Evolutionary conservation across 352 stramenopile genomes (phyloP).

Genomic region (Globisporangium paddicum): DNA sequence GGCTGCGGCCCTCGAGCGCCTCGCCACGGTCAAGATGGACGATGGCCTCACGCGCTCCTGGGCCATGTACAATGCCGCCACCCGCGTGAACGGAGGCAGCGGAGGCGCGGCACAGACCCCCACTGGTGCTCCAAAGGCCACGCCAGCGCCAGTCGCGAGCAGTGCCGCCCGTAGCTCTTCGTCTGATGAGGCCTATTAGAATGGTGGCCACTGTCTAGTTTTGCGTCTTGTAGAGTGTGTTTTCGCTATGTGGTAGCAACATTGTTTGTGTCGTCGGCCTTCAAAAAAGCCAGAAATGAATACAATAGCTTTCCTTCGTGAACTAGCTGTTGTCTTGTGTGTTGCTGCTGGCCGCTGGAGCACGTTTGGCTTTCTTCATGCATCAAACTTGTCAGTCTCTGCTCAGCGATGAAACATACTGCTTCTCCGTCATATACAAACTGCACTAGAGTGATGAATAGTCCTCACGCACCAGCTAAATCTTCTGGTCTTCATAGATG

Average conservation of each 20-base stretch:
- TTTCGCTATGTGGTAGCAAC: background rate
- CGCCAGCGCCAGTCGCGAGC: background rate
- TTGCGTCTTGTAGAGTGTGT: background rate
- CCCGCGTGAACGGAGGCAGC: slow-evolving; percentile 11
- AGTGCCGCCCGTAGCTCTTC: background rate
- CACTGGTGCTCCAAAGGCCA: background rate
- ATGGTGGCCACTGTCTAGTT: background rate
- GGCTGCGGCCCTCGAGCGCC: slow-evolving; percentile 33
- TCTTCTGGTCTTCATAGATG: too few species aligned
- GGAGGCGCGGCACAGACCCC: background rate
- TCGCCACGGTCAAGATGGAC: slow-evolving; percentile 56
- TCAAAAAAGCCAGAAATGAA: background rate
- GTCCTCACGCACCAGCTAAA: too few species aligned
- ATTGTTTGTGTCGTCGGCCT: background rate
- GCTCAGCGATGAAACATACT: background rate
- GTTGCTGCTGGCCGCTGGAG: background rate
- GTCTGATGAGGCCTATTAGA: background rate
- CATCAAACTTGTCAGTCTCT: background rate
- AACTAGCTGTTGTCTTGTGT: background rate
- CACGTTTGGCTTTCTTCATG: background rate
- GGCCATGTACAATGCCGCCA: slow-evolving; percentile 70
- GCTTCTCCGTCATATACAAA: too few species aligned
- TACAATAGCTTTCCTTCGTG: background rate
- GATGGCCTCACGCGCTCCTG: slow-evolving; percentile 58
- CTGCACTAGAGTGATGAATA: too few species aligned